phyloP scores from a whole-genome alignment of 2,329 filamentous ascomycete genomes.

The Eutypa lata region DNA sequence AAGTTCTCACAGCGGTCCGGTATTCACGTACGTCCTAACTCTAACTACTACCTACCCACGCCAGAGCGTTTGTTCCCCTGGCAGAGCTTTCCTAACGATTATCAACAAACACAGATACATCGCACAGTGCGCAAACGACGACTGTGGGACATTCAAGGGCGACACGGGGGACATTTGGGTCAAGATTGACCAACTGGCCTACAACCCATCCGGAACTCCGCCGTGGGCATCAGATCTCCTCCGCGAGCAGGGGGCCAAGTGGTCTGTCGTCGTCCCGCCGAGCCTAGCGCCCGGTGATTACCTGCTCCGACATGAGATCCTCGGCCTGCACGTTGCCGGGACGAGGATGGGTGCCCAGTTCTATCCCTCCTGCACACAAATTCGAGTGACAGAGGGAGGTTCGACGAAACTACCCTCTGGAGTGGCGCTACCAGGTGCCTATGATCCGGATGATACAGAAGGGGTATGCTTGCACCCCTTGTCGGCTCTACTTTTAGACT shows the following conservation, averaged over 20 bases:
- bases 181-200: conserved; percentile 34
- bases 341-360: conserved; percentile 38
- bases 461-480: background rate
- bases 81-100: too few species aligned
- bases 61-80: too few species aligned
- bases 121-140: conserved; percentile 28
- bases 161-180: conserved; percentile 32
- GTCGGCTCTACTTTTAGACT: too few species aligned
- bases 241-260: conserved; percentile 29
- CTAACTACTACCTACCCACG: too few species aligned
- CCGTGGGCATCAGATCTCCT: conserved; percentile 34
- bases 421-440: conserved; percentile 14
- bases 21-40: conserved; percentile 23
- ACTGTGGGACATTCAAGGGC: conserved; percentile 30
- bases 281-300: conserved; percentile 31
- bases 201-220: conserved; percentile 24
- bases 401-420: conserved; percentile 9
- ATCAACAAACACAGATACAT: conserved; percentile 23
- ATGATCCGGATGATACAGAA: conserved; percentile 11
- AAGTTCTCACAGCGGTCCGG: conserved; percentile 30
- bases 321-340: conserved; percentile 37
- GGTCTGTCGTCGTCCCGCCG: conserved; percentile 29
- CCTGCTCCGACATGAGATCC: conserved; percentile 43
- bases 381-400: conserved; percentile 12
- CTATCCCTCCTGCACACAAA: conserved; percentile 38